A percentile compares a stretch with the other conserved stretches of the same genome.
Evolutionary conservation across 179 eudicot species (phyloP).

Genomic region (Camellia oleifera): DNA sequence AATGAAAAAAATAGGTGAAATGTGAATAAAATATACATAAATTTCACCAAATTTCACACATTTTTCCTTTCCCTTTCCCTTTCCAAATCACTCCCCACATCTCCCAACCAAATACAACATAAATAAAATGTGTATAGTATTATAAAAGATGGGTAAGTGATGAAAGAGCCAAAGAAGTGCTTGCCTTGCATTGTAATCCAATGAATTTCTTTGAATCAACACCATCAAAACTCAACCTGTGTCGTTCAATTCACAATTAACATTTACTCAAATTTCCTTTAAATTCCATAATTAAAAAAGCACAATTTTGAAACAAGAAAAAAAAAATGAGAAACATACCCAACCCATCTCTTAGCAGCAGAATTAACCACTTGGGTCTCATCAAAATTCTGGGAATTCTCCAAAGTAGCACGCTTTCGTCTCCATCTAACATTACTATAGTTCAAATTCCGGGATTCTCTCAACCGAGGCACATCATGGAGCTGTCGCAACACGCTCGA

Average conservation of each 20-base stretch:
- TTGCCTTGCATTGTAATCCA: conserved; percentile 87
- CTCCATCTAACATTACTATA: conserved; percentile 21
- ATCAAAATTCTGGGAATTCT: conserved; percentile 19
- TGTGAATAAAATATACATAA: no score
- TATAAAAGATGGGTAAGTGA: neutral
- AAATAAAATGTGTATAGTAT: neutral
- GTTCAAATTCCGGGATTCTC: conserved; percentile 32
- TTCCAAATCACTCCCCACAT: no score
- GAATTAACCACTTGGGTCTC: conserved; percentile 17
- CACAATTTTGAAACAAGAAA: neutral
- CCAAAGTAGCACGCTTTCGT: conserved; percentile 20
- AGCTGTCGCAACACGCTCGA: conserved; percentile 26
- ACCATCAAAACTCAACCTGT: conserved; percentile 69
- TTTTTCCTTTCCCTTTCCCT: no score
- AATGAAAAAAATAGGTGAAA: no score
- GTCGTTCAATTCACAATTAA: neutral
- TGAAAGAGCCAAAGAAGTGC: conserved; percentile 13
- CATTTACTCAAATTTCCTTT: neutral
- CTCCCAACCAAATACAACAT: no score
- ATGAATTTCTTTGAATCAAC: conserved; percentile 59
- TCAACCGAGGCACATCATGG: conserved; percentile 34
- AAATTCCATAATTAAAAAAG: neutral
- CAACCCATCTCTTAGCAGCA: conserved; percentile 59
- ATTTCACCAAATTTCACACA: no score
- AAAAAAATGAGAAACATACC: conserved; percentile 37